A percentile compares a stretch with the other conserved stretches of the same genome.
Conservation (phyloP, 768 basidiomycete genomes). For the Rhizopogon rudus region DNA sequence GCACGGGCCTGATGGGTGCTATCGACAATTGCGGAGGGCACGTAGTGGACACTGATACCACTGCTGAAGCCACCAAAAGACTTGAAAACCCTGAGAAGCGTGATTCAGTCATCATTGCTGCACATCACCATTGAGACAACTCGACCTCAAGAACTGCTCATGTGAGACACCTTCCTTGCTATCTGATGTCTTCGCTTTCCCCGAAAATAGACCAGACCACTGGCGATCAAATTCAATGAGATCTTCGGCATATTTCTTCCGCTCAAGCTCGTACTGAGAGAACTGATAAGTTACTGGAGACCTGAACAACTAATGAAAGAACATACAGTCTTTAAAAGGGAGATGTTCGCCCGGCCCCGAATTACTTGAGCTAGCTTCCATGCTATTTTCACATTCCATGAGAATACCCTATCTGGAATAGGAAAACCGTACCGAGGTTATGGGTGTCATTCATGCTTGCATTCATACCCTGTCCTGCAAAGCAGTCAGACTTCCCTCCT, state of each 20-base stretch:
- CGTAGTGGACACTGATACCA: slow-evolving; percentile 37
- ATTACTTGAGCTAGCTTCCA: slow-evolving; percentile 48
- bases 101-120: not conserved
- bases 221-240: slow-evolving; percentile 68
- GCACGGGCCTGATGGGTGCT: slow-evolving; percentile 27
- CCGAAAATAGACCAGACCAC: slow-evolving; percentile 65
- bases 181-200: slow-evolving; percentile 49
- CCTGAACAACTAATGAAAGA: not conserved
- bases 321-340: slow-evolving; percentile 37
- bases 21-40: slow-evolving; percentile 30
- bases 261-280: slow-evolving; percentile 60
- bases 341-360: slow-evolving; percentile 32
- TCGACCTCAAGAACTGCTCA: slow-evolving; percentile 30
- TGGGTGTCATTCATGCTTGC: slow-evolving; percentile 74
- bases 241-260: slow-evolving; percentile 64
- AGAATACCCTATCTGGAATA: not conserved
- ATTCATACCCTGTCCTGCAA: slow-evolving; percentile 68
- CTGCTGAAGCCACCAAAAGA: slow-evolving; percentile 34
- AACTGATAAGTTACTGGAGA: not conserved
- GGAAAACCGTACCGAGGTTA: slow-evolving; percentile 45
- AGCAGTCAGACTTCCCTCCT: not conserved
- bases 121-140: slow-evolving; percentile 3
- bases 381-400: slow-evolving; percentile 14
- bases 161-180: slow-evolving; percentile 30
- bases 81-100: slow-evolving; percentile 27